Conservation (phyloP, 139 green algal genomes). For the Coccomyxa sp. region DNA sequence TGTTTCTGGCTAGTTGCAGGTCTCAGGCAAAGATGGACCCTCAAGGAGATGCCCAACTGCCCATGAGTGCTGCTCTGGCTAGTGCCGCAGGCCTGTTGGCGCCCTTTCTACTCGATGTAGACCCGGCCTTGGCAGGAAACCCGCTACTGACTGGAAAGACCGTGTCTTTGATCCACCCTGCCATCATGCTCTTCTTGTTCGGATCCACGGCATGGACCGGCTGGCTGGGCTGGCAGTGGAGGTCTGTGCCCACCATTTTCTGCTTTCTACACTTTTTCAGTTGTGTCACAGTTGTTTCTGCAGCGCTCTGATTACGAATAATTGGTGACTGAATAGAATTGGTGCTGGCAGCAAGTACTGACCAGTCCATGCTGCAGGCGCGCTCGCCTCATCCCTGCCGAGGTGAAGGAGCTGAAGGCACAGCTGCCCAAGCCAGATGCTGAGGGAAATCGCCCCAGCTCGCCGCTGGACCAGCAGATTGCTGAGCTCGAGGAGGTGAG, state of each 20-base stretch:
- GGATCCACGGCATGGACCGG: conserved; percentile 71
- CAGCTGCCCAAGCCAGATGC: conserved; percentile 45
- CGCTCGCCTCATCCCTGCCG: conserved; percentile 47
- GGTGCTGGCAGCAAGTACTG: neutral
- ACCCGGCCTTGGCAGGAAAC: conserved; percentile 11
- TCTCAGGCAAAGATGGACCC: no score
- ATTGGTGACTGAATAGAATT: neutral
- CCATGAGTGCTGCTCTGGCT: neutral
- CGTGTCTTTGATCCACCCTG: conserved; percentile 70
- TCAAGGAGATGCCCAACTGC: no score
- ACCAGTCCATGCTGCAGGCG: conserved; percentile 30
- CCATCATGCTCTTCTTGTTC: conserved; percentile 82
- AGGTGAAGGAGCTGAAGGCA: conserved; percentile 77
- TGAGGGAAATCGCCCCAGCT: conserved; percentile 41
- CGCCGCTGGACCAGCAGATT: conserved; percentile 56
- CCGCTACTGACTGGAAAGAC: conserved; percentile 1
- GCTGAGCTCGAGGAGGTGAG: conserved; percentile 69
- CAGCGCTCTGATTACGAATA: neutral
- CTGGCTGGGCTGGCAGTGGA: conserved; percentile 89
- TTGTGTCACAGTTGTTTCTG: neutral
- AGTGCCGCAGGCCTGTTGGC: conserved; percentile 4
- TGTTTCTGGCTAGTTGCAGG: no score
- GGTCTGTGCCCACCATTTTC: neutral
- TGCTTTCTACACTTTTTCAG: neutral
- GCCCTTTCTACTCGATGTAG: conserved; percentile 13